A percentile compares a stretch with the other conserved stretches of the same genome.
Evolutionary conservation across 2,329 filamentous ascomycete genomes (phyloP).

Genomic region (Fusarium sp.): DNA sequence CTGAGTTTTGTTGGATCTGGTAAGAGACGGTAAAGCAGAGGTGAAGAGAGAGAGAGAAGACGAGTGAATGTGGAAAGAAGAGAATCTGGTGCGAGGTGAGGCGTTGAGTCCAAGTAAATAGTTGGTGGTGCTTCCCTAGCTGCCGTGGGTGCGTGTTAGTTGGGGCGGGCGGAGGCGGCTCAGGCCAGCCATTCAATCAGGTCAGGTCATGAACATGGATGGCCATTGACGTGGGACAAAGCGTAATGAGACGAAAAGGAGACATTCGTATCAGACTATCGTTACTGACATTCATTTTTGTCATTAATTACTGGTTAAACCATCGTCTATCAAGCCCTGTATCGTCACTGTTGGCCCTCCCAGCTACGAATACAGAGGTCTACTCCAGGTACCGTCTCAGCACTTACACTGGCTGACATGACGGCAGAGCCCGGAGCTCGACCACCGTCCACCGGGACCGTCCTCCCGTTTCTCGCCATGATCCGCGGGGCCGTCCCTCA

Average conservation of each 20-base stretch:
- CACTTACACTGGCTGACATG: slow-evolving; percentile 18
- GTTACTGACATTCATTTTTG: no score
- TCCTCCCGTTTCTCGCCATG: slow-evolving; percentile 33
- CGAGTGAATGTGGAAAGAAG: slow-evolving; percentile 18
- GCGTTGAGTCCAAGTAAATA: slow-evolving; percentile 37
- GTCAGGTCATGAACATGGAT: slow-evolving; percentile 45
- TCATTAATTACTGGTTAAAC: no score
- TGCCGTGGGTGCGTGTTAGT: slow-evolving; percentile 22
- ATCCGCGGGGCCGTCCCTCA: slow-evolving; percentile 14
- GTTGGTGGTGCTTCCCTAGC: slow-evolving; percentile 19
- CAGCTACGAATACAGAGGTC: not conserved
- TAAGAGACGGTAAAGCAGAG: slow-evolving; percentile 3
- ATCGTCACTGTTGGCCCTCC: no score
- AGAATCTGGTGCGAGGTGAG: slow-evolving; percentile 21
- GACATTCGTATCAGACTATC: no score
- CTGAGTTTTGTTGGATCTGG: slow-evolving; percentile 6
- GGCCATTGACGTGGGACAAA: slow-evolving; percentile 25
- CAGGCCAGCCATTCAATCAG: slow-evolving; percentile 30
- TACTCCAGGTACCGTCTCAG: no score
- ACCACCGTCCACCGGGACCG: not conserved
- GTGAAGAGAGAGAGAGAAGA: slow-evolving; percentile 21
- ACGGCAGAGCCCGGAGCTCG: slow-evolving; percentile 29
- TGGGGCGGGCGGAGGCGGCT: slow-evolving; percentile 34
- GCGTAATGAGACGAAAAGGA: not conserved
- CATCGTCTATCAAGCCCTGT: no score